Evolutionary conservation across 108 stramenopile species (phyloP), one percentile per base, ranked within the genome.

Genomic region (Nitzschia sp.): DNA sequence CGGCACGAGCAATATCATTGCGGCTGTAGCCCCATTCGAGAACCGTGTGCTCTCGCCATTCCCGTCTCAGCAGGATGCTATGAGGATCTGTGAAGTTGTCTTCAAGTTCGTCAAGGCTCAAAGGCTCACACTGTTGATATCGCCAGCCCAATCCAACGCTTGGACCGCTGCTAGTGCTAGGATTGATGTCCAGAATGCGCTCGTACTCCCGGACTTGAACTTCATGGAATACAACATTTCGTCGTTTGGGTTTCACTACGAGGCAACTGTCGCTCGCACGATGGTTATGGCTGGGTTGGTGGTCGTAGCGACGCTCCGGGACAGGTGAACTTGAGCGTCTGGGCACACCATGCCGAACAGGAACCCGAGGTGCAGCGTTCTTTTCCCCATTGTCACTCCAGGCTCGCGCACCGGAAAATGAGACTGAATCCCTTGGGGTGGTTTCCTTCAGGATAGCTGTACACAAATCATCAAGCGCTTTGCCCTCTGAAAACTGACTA

Each of bases 61-160:
- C 62, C 12, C 86, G 82, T 8, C 17, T 72, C 73, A 67, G 54
- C 69, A 37, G 61, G 2, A 67, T 14, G 14, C 22, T 34, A 24
- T 37, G 50, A 25, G 38, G 12, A 24, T 67, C 54, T 8, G 51
- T 52, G 10, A 10, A 6, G 11, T 21, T 41, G 17, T 29, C 52
- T 54, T 57, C 38, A 46, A 59, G 41, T 25, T 10, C n/a, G 41
- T 56, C 73, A 63, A 56, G 70, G 7, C 22, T 0, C 12, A 34
- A 52, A 12, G 59, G 65, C 59, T n/a, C 53, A 41, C 9, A 55
- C 48, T 40, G 51, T 57, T 59, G 67, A 59, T 80, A 86, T 0
- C 73, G 72, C 89, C 86, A 90, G 5, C 86, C 86, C 10, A 90
- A 51, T 10, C 76, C 63, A 0, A 90, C 25, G 8, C 86, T 86